Base-by-base conservation (phyloP, 352 stramenopile genomes). In the Pythium dissotocum region DNA sequence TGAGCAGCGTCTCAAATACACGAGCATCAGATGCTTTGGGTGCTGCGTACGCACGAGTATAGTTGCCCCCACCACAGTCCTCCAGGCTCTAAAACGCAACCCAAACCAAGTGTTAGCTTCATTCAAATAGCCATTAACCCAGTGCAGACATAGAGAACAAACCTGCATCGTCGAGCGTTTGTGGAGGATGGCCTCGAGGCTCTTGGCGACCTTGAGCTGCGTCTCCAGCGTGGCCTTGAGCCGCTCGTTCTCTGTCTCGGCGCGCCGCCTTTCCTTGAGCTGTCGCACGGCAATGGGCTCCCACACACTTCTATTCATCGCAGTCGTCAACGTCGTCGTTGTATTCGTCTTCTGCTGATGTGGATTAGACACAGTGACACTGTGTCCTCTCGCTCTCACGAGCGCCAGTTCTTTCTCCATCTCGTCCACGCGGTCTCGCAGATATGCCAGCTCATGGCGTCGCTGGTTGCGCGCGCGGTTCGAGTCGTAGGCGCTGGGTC, bases 181-280 rank as follows among this genome's bases (percentile, higher is more conserved):
- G 57, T 71, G 57, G 26, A 85, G 61, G 1, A 82, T 42, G 14
- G 51, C 42, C 58, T 79, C 77, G 35, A 87, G 75, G 36, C 72
- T 77, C 61, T 68, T 73, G 6, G 74, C 67, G 49, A 84, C 32
- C 53, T 85, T 77, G 53, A 80, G 63, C 63, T 87, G 78, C 6
- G 66, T 74, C 54, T 83, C 77, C 2, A 89, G 69, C 28, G 80
- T 72, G 0, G 71, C 59, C 55, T 83, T 86, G 1, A 89, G 66
- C 1, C 70, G 72, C 9, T 67, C 70, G 59, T 88, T 87, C 61
- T 88, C 78, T 1, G 63, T 67, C 60, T 86, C 74, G 6, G 58
- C 61, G 33, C 63, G 62, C 14, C 51, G 62, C 2, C 58, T 49
- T 42, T 75, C 69, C 30, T 66, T 58, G 4, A 57, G 44, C 48